Conservation (phyloP, 768 basidiomycete genomes). For the Hebeloma cylindrosporum region DNA sequence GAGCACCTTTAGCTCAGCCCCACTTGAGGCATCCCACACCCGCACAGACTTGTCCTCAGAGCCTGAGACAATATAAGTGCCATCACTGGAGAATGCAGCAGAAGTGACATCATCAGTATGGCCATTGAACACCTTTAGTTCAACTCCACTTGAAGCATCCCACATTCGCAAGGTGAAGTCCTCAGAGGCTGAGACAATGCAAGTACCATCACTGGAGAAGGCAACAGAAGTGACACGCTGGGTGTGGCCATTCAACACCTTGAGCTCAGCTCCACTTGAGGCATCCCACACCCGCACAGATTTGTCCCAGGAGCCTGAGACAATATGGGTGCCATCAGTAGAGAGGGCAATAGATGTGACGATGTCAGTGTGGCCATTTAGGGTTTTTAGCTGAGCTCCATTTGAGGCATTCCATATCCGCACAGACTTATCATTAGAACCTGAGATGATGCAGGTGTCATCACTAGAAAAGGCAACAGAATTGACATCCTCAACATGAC, state of each 20-base stretch:
- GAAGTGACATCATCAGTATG: slow-evolving; percentile 11
- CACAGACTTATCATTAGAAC: slow-evolving; percentile 18
- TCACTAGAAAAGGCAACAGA: slow-evolving; percentile 25
- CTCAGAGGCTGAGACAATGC: slow-evolving; percentile 22
- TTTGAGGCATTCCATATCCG: slow-evolving; percentile 21
- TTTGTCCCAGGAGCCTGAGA: slow-evolving; percentile 22
- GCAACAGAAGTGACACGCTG: no score
- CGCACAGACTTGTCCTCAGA: slow-evolving; percentile 3
- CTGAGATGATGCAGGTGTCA: slow-evolving; percentile 17
- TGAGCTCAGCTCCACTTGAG: no score
- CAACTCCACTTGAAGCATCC: slow-evolving; percentile 15
- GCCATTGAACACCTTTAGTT: slow-evolving; percentile 12
- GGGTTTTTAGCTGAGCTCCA: background rate
- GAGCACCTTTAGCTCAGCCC: no score
- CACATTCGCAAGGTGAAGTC: slow-evolving; percentile 27
- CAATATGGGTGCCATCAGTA: slow-evolving; percentile 19
- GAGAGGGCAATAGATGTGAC: slow-evolving; percentile 22
- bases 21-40: slow-evolving; percentile 11
- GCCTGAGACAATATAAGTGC: slow-evolving; percentile 9
- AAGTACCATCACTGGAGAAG: slow-evolving; percentile 23
- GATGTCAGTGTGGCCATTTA: slow-evolving; percentile 11
- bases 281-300: no score
- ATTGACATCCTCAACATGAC: no score
- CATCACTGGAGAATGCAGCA: slow-evolving; percentile 17
- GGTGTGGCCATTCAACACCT: no score